Base-by-base conservation (phyloP, 163 green algal genomes). In the Chlamydomonas reinhardtii region DNA sequence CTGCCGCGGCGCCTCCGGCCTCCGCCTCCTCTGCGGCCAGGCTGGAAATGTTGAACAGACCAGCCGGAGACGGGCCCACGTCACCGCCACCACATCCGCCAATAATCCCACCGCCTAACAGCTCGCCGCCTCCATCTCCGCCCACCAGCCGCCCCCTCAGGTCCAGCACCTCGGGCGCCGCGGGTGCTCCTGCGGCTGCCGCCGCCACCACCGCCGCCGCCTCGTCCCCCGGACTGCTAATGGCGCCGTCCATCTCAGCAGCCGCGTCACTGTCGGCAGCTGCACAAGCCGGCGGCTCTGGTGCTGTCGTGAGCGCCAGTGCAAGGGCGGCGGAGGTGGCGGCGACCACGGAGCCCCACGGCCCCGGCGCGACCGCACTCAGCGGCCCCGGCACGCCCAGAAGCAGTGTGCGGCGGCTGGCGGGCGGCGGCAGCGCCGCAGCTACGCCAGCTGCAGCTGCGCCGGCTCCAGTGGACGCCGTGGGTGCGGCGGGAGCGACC, bases 351-450 rank as follows among this genome's bases (percentile, higher is more conserved):
- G 70, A 74, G 54, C 70, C 80, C 35, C 66, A 73, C 35, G 80
- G 80, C 35, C 80, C 80, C 9, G 32, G 16, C 27, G 70, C 32
- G 29, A 65, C 32, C 3, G 80, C 80, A 14, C 56, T 59, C 34
- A 86, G 69, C 27, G 70, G 69, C 29, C 80, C 80, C 6, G 80
- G 69, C 25, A 86, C 80, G 12, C 80, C 80, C 24, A 86, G 70
- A 35, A 86, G 69, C 54, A 86, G 35, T 29, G 56, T 66, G 0
- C 80, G 80, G 4, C 80, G 69, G 35, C 69, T 79, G 6, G 66
- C 17, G 2, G 77, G 77, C 1, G 65, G 19, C 59, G 59, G 24
- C 22, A 31, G 17, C 24, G 25, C 14, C 59, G 59, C 24, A 8
- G 27, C 25, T 64, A 1, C 22, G 78, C 78, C 22, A 52, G 68